phyloP scores from a whole-genome alignment of 345 rosid genomes.

The Salix dunnii region DNA sequence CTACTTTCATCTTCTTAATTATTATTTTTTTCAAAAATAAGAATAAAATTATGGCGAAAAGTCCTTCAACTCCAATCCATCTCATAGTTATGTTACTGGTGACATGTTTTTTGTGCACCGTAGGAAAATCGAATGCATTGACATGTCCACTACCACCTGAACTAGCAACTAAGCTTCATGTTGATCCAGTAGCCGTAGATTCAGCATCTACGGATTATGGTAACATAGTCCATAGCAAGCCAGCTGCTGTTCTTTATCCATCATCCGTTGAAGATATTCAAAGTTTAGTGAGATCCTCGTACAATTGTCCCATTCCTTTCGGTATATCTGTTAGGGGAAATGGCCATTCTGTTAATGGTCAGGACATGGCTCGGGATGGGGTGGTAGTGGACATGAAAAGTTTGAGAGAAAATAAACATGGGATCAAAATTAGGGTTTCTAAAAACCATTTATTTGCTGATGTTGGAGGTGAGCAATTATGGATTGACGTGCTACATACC shows the following conservation, averaged over 20 bases:
- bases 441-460: constrained; percentile 5
- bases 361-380: constrained; percentile 15
- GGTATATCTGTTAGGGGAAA: constrained; percentile 20
- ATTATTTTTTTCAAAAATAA: not conserved
- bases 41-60: not conserved
- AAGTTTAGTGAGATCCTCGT: constrained; percentile 9
- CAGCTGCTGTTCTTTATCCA: constrained; percentile 24
- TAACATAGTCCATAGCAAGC: constrained; percentile 20
- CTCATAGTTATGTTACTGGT: not conserved
- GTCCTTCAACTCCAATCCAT: not conserved
- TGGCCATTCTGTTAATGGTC: constrained; percentile 23
- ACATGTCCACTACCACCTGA: constrained; percentile 10
- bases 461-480: constrained; percentile 21
- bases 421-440: not conserved
- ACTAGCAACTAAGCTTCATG: not conserved
- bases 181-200: not conserved
- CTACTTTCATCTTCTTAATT: too few species aligned
- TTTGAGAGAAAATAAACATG: not conserved
- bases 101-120: not conserved
- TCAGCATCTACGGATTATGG: constrained; percentile 22
- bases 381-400: constrained; percentile 18
- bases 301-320: constrained; percentile 12
- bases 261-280: constrained; percentile 9
- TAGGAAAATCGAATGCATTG: not conserved
- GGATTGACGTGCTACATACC: constrained; percentile 24